Base-by-base conservation (phyloP, 306 rosid species). In the Prinsepia uniflora region DNA sequence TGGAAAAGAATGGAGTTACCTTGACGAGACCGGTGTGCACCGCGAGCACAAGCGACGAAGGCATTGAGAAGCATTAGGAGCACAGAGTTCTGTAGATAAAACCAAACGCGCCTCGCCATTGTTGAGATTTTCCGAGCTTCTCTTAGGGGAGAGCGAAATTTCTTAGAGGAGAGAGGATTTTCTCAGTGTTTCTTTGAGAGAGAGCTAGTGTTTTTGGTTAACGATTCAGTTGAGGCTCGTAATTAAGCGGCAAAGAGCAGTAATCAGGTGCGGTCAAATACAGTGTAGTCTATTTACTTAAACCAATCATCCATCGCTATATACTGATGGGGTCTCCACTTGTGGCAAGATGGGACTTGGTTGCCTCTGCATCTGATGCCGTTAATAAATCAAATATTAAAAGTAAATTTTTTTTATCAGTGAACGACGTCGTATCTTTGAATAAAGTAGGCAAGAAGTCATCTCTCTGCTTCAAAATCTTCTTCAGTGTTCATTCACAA, bases 1-100 rank as follows among this genome's bases (percentile, higher is more conserved):
- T n/a, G 8, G n/a, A 34, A 42, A 56, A 36, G 41, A 65, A 63
- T 14, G 30, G 65, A 59, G 70, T 34, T 65, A 81, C 84, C 85
- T 69, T 75, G 77, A 20, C 13, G 70, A 67, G 58, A 20, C 6
- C 47, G 60, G 11, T 46, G 76, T 19, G 47, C 30, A 75, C 39
- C 42, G 58, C 12, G 41, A 20, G 62, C 46, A 34, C n/a, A 18
- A 19, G 63, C 22, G 22, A 47, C 47, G 11, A 63, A 4, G 61
- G 69, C 52, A 57, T 43, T 59, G 73, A 41, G 47, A 0, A 60
- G 22, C 47, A 76, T n/a, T 45, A 75, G 52, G 73, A 79, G 66
- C 12, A 53, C 43, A 22, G 56, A 42, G 45, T 34, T 41, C 24
- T 17, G 77, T 41, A 47, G 52, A 48, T 0, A 4, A 39, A 41